phyloP scores from a whole-genome alignment of 2,329 filamentous ascomycete species.

The Cercospora nicotianae region DNA sequence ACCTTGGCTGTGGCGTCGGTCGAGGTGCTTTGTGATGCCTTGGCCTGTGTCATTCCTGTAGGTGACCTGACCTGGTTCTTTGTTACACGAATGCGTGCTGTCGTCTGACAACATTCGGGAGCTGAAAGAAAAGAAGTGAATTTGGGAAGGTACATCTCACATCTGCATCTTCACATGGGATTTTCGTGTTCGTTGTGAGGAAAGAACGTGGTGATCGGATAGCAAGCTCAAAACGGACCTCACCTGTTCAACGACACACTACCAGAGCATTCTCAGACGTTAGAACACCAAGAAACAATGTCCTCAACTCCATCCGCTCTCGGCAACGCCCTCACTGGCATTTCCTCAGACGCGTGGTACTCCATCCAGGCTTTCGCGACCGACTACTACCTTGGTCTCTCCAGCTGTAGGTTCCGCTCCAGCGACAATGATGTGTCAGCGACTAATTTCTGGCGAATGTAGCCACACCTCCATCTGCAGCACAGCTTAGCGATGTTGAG shows the following conservation, averaged over 20 bases:
- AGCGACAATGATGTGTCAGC: not conserved
- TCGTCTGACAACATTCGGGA: not conserved
- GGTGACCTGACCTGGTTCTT: not conserved
- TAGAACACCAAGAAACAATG: not conserved
- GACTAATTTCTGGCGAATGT: not conserved
- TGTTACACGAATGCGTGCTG: not conserved
- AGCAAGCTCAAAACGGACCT: not conserved
- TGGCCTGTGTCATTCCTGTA: conserved; percentile 12
- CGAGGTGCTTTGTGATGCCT: conserved; percentile 2
- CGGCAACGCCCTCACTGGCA: not conserved
- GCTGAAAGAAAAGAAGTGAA: not conserved
- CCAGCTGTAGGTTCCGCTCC: not conserved
- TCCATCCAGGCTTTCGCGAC: conserved; percentile 16
- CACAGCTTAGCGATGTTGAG: conserved; percentile 13
- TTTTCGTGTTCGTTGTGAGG: not conserved
- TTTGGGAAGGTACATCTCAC: not conserved
- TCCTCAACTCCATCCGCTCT: not conserved
- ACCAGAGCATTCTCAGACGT: not conserved
- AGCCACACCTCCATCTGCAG: not conserved
- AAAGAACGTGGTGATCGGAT: not conserved
- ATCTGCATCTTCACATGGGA: not conserved
- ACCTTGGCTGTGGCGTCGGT: conserved; percentile 1
- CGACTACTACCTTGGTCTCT: conserved; percentile 17
- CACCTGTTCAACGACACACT: not conserved
- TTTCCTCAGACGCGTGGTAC: conserved; percentile 15